Conservation (phyloP, 2,329 filamentous ascomycete genomes). For the Aspergillus pseudoterreus region DNA sequence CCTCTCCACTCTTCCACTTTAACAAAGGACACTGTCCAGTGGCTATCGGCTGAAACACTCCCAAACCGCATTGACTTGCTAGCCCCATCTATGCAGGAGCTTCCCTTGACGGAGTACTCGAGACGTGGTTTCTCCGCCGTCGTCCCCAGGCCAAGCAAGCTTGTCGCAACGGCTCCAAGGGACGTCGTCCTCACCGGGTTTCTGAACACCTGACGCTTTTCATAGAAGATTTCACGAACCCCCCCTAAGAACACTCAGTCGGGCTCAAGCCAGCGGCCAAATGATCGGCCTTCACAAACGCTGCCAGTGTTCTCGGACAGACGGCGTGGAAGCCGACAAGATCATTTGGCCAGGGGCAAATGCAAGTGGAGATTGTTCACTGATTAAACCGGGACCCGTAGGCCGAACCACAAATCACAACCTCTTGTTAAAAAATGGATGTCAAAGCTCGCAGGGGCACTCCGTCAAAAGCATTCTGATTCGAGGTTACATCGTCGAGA, state of each 20-base stretch:
- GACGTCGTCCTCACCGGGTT: background rate
- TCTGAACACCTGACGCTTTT: background rate
- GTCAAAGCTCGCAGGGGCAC: background rate
- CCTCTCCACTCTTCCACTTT: background rate
- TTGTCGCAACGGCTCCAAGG: conserved; percentile 2
- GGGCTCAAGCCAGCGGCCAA: background rate
- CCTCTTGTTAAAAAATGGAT: background rate
- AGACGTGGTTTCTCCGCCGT: background rate
- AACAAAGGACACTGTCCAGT: background rate
- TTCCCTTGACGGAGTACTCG: too few relatives aligned
- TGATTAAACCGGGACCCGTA: background rate
- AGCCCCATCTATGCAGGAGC: background rate
- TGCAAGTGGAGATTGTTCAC: background rate
- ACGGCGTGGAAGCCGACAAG: background rate
- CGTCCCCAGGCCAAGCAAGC: conserved; percentile 3
- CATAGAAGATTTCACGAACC: background rate
- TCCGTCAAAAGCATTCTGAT: background rate
- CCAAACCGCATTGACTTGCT: too few relatives aligned
- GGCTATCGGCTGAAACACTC: too few relatives aligned
- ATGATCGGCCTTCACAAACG: background rate
- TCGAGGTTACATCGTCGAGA: background rate
- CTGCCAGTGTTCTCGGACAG: background rate
- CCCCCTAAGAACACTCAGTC: background rate
- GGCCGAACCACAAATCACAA: background rate
- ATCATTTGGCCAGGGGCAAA: background rate